A percentile compares a stretch with the other conserved stretches of the same genome.
phyloP scores from a whole-genome alignment of 2,329 filamentous ascomycete genomes.

The Alternaria atra region DNA sequence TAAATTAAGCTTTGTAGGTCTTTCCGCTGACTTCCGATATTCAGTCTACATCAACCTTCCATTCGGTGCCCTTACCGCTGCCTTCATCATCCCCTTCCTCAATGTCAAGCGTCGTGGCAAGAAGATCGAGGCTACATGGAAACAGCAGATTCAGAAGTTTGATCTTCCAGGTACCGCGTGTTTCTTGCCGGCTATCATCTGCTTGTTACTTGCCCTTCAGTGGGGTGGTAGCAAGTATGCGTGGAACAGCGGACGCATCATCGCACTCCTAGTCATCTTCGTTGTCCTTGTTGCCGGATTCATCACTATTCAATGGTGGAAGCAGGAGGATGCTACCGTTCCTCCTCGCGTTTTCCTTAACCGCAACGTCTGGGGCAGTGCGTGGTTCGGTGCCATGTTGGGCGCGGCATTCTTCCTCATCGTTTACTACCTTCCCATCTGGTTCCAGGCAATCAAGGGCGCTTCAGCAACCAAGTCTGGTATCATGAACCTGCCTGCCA shows the following conservation, averaged over 20 bases:
- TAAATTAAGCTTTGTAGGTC: not conserved
- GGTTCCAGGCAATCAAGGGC: slow-evolving; percentile 62
- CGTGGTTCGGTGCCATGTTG: slow-evolving; percentile 53
- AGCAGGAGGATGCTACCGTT: slow-evolving; percentile 57
- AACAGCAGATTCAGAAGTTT: slow-evolving; percentile 55
- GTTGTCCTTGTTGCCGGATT: slow-evolving; percentile 55
- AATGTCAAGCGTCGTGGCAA: slow-evolving; percentile 44
- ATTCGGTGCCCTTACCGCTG: slow-evolving; percentile 56
- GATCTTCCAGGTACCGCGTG: slow-evolving; percentile 57
- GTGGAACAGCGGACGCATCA: slow-evolving; percentile 57
- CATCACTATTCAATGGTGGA: slow-evolving; percentile 54
- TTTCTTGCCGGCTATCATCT: slow-evolving; percentile 59
- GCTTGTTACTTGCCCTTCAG: slow-evolving; percentile 60
- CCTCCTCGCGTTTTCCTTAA: slow-evolving; percentile 58
- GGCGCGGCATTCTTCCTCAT: slow-evolving; percentile 57
- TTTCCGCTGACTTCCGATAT: not conserved
- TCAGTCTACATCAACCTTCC: slow-evolving; percentile 58
- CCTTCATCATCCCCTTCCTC: slow-evolving; percentile 54
- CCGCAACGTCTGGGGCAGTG: slow-evolving; percentile 55
- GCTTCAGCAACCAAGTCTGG: slow-evolving; percentile 57
- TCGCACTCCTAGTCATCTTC: slow-evolving; percentile 58
- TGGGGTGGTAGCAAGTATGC: slow-evolving; percentile 60
- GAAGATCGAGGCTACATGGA: slow-evolving; percentile 47
- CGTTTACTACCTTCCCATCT: slow-evolving; percentile 58
- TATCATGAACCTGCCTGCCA: slow-evolving; percentile 59